Evolutionary conservation across 257 asterid genomes (phyloP).

Genomic region (Primulina tabacum): DNA sequence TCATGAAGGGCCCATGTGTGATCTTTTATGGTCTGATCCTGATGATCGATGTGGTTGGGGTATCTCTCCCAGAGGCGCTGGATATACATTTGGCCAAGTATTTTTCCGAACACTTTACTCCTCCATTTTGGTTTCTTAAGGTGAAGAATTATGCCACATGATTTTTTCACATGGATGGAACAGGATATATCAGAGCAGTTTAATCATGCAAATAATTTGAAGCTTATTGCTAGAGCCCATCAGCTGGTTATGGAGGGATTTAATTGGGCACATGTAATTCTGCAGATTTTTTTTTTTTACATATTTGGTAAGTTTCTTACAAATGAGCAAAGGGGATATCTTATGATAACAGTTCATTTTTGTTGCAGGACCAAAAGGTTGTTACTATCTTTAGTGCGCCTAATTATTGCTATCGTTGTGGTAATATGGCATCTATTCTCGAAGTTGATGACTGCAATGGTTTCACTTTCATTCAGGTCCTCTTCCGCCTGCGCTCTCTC

Average conservation of each 20-base stretch:
- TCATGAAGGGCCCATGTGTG: slow-evolving; percentile 87
- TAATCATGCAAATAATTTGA: slow-evolving; percentile 65
- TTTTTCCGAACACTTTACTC: slow-evolving; percentile 9
- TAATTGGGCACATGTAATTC: slow-evolving; percentile 77
- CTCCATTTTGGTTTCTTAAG: not conserved
- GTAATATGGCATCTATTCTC: slow-evolving; percentile 81
- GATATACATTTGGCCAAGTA: slow-evolving; percentile 87
- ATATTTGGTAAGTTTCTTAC: too few relatives aligned
- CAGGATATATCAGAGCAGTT: slow-evolving; percentile 92
- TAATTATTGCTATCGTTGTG: slow-evolving; percentile 50
- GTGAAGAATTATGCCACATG: slow-evolving; percentile 9
- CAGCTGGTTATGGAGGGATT: slow-evolving; percentile 92
- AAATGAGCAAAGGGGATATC: too few relatives aligned
- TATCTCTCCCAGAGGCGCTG: slow-evolving; percentile 86
- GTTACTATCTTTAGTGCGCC: slow-evolving; percentile 86
- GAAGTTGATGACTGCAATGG: slow-evolving; percentile 74
- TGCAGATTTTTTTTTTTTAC: too few relatives aligned
- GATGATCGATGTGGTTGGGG: slow-evolving; percentile 94
- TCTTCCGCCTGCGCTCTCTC: too few relatives aligned
- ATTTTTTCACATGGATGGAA: slow-evolving; percentile 21
- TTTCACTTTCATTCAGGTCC: slow-evolving; percentile 64
- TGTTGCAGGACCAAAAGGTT: slow-evolving; percentile 69
- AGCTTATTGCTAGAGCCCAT: slow-evolving; percentile 83
- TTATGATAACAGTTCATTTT: too few relatives aligned
- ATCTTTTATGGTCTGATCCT: slow-evolving; percentile 85